phyloP scores from a whole-genome alignment of 441 rosid species.

The Eutrema salsugineum region DNA sequence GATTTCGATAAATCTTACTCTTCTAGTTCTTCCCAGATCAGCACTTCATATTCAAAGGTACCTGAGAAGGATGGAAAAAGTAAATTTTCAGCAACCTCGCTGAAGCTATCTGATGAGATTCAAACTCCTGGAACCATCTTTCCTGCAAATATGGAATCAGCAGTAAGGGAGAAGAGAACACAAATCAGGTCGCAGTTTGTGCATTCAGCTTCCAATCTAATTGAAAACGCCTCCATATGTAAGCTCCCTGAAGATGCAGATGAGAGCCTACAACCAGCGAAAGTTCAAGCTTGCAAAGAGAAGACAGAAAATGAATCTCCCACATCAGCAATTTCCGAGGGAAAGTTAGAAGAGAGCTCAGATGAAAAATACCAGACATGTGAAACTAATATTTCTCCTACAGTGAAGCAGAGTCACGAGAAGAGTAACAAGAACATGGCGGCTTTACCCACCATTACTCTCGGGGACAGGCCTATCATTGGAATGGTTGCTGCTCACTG shows the following conservation, averaged over 20 bases:
- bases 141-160: conserved; percentile 41
- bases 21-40: conserved; percentile 36
- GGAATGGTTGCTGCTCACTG: conserved; percentile 94
- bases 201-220: conserved; percentile 35
- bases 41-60: conserved; percentile 24
- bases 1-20: conserved; percentile 39
- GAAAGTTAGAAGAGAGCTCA: conserved; percentile 46
- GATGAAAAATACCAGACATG: background rate
- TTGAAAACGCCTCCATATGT: conserved; percentile 19
- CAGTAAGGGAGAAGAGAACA: conserved; percentile 43
- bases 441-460: conserved; percentile 34
- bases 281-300: conserved; percentile 32
- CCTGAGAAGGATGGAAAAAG: conserved; percentile 27
- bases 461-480: conserved; percentile 80
- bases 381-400: background rate
- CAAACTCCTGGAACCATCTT: conserved; percentile 79
- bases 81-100: conserved; percentile 30
- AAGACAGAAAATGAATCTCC: conserved; percentile 27
- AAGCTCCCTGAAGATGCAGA: conserved; percentile 23
- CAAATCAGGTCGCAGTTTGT: conserved; percentile 62
- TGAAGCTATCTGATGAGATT: conserved; percentile 69
- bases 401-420: conserved; percentile 6
- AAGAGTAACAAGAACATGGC: background rate
- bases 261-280: conserved; percentile 39
- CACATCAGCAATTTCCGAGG: background rate